Evolutionary conservation across 2,329 filamentous ascomycete genomes (phyloP), one percentile per base, ranked within the genome.

Genomic region (Cladophialophora exuberans): DNA sequence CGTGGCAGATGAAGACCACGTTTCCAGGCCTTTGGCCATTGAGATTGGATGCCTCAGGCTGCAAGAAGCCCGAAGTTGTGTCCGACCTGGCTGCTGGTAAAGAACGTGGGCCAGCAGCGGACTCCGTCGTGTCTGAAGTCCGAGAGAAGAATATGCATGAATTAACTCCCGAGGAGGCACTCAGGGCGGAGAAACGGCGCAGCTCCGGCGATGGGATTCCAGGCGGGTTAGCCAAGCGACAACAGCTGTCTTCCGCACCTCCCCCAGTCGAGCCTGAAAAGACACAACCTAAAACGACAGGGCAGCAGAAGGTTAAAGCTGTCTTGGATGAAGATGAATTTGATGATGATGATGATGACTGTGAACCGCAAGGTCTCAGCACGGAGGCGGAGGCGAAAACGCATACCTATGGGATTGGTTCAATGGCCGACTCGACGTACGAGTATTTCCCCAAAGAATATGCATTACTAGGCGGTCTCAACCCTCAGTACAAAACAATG

Each of bases 1-100:
- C 86, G 47, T 84, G 86, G 73, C 90, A 96, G 73, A 82, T 85
- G 63, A 70, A 77, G 3, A 92, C 88, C 1, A 78, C 79, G 2
- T 75, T 96, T 6, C 84, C 87, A 1, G 91, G 92, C 1, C 81
- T 96, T 65, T 96, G 93, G 76, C 90, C 92, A 0, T 81, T 89
- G 61, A 77, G 43, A 18, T 73, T 97, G 10, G 90, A 96, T 72
- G 85, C 87, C 7, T 88, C 86, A 22, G 91, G 91, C 4, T 96
- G 91, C 70, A 86, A 89, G 39, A 72, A 70, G 51, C 56, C 67
- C 31, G 56, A 59, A 6, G 7, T 56, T 10, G 52, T 20, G 70
- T 71, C 45, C 58, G 60, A 52, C 64, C 67, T 47, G 18, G 43
- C 30, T 9, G 46, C 15, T 11, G 31, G 26, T 11, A 30, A 36